A percentile compares a stretch with the other conserved stretches of the same genome.
phyloP scores from a whole-genome alignment of 306 rosid genomes.

The Castanea sativa region DNA sequence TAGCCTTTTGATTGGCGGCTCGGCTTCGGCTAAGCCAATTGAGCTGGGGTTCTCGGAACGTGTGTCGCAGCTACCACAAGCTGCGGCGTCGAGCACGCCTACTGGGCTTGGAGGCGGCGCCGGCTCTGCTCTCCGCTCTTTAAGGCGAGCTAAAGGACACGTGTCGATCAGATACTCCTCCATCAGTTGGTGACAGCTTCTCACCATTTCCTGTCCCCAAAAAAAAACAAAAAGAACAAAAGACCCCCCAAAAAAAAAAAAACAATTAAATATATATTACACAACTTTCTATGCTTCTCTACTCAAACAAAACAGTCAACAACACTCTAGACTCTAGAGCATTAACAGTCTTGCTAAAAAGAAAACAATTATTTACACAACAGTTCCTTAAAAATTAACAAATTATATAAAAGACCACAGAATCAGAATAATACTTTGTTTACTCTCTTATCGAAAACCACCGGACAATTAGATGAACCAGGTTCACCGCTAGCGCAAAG shows the following conservation, averaged over 20 bases:
- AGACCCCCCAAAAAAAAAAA: not conserved
- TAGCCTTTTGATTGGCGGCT: conserved; percentile 41
- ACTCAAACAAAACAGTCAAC: not conserved
- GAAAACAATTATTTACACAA: not conserved
- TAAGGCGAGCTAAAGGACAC: conserved; percentile 38
- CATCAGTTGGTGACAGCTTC: conserved; percentile 88
- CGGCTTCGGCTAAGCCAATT: conserved; percentile 28
- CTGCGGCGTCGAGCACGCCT: conserved; percentile 70
- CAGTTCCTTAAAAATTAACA: not conserved
- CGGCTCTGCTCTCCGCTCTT: conserved; percentile 22
- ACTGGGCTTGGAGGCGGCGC: conserved; percentile 56
- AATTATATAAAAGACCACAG: not conserved
- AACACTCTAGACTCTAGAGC: no score
- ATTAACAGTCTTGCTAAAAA: not conserved
- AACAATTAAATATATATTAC: not conserved
- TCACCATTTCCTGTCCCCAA: conserved; percentile 65
- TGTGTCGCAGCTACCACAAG: conserved; percentile 56
- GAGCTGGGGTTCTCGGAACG: conserved; percentile 36
- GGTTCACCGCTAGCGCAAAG: conserved; percentile 38
- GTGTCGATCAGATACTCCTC: conserved; percentile 58
- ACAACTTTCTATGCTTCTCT: conserved; percentile 33
- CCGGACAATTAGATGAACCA: not conserved
- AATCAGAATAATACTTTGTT: conserved; percentile 31
- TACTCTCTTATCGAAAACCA: conserved; percentile 31
- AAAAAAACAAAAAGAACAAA: conserved; percentile 13